Evolutionary conservation across 2,329 filamentous ascomycete species (phyloP).

Genomic region (Gaeumannomyces sp.): DNA sequence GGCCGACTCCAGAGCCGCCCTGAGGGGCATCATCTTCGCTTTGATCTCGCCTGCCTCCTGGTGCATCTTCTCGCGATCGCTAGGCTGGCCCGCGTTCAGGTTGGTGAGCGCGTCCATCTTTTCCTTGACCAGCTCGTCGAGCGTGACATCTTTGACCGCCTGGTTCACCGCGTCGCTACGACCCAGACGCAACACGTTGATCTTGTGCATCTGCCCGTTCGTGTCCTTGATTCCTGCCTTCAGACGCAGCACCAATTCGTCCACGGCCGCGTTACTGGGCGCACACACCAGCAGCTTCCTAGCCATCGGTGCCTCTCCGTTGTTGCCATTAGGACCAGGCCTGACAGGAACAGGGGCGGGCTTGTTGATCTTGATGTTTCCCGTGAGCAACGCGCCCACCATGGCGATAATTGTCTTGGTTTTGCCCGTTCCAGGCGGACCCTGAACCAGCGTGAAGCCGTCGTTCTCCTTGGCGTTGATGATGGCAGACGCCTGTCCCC

Average conservation of each 20-base stretch:
- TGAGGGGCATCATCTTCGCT: constrained; percentile 63
- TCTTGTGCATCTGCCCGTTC: constrained; percentile 63
- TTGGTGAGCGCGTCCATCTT: constrained; percentile 9
- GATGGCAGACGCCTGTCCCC: constrained; percentile 84
- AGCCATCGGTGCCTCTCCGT: constrained; percentile 28
- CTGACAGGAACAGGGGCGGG: constrained; percentile 23
- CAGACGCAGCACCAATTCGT: constrained; percentile 88
- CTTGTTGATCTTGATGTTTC: constrained; percentile 33
- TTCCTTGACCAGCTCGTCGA: constrained; percentile 81
- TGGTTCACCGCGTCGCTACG: constrained; percentile 88
- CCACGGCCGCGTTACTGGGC: constrained; percentile 97
- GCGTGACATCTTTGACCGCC: constrained; percentile 81
- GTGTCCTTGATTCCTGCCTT: constrained; percentile 79
- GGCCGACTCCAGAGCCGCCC: constrained; percentile 64
- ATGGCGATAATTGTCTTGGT: constrained; percentile 98
- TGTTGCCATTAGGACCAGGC: constrained; percentile 24
- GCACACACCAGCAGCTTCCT: constrained; percentile 96
- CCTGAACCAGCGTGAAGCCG: constrained; percentile 93
- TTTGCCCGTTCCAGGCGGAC: constrained; percentile 92
- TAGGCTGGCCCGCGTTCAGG: constrained; percentile 41
- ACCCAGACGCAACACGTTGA: constrained; percentile 85
- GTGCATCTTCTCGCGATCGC: constrained; percentile 53
- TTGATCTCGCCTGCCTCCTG: constrained; percentile 67
- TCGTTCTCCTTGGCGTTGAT: constrained; percentile 91
- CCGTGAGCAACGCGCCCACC: constrained; percentile 77